These are phyloP conservation scores for Trichoderma guizhouense DNA, from an alignment of 2,329 filamentous ascomycete genomes.

Conservation along the genomic window DNA sequence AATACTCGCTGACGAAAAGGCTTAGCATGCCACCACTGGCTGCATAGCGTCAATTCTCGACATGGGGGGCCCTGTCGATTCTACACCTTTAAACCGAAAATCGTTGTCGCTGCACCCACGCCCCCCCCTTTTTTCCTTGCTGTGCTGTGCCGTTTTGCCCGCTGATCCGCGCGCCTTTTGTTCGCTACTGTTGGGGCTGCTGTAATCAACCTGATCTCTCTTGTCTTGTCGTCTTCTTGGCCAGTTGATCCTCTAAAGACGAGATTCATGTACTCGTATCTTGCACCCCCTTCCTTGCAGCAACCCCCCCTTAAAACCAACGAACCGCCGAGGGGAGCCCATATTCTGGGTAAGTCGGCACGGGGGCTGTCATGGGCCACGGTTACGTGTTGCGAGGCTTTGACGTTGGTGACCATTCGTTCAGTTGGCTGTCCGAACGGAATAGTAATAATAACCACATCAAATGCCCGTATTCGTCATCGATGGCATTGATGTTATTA, in stretches of 20 bases:
- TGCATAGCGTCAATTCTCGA: slow-evolving; percentile 3
- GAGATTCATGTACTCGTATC: background rate
- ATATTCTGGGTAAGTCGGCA: slow-evolving; percentile 24
- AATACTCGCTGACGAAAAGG: slow-evolving; percentile 17
- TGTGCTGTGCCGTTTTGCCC: slow-evolving; percentile 9
- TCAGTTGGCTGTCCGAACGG: background rate
- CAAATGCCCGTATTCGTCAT: background rate
- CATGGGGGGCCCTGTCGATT: background rate
- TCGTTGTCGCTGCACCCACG: background rate
- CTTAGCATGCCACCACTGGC: slow-evolving; percentile 13
- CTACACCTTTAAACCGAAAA: background rate
- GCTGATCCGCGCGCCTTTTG: slow-evolving; percentile 3
- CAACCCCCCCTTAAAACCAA: background rate
- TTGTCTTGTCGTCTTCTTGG: no score
- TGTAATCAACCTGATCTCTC: background rate
- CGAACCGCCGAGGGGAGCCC: background rate
- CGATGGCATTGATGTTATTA: background rate
- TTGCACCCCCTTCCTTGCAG: background rate
- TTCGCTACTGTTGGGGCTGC: background rate
- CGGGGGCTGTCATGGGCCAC: background rate
- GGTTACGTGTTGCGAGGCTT: slow-evolving; percentile 10
- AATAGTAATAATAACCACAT: background rate
- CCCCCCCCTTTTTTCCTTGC: background rate
- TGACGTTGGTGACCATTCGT: background rate
- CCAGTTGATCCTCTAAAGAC: background rate